These are phyloP conservation scores for Umbilicaria muhlenbergii DNA, from an alignment of 495 filamentous ascomycete genomes.

Conservation along the genomic window DNA sequence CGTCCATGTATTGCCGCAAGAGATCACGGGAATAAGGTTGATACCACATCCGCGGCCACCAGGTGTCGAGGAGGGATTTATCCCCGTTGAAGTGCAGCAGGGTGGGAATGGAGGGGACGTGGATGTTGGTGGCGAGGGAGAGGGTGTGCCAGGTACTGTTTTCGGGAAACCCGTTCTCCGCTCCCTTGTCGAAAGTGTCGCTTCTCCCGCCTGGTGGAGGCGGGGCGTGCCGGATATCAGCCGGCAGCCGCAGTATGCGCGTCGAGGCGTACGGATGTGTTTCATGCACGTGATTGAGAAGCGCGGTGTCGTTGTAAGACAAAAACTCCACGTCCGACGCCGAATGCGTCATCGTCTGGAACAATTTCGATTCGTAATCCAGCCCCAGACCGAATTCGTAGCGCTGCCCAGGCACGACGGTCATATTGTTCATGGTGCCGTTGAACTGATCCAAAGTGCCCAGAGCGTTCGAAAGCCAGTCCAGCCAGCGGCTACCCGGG, in stretches of 20 bases:
- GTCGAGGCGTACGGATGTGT: conserved; percentile 28
- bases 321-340: conserved; percentile 32
- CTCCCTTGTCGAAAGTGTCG: conserved; percentile 19
- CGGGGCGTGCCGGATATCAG: conserved; percentile 17
- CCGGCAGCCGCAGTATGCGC: conserved; percentile 27
- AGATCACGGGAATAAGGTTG: conserved; percentile 35
- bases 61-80: conserved; percentile 22
- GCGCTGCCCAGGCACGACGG: conserved; percentile 24
- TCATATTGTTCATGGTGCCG: conserved; percentile 24
- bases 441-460: conserved; percentile 33
- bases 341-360: conserved; percentile 33
- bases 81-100: conserved; percentile 35
- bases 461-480: conserved; percentile 27
- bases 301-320: conserved; percentile 27
- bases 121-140: conserved; percentile 37
- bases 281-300: conserved; percentile 24
- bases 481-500: conserved; percentile 22
- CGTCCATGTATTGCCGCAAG: conserved; percentile 31
- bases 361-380: conserved; percentile 38
- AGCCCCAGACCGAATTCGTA: conserved; percentile 43
- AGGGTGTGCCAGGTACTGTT: conserved; percentile 29
- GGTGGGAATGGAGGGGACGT: conserved; percentile 30
- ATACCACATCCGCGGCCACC: conserved; percentile 45
- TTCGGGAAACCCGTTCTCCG: conserved; percentile 22
- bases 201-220: conserved; percentile 16